Conservation (phyloP, 2,329 filamentous ascomycete species). For the Biscogniauxia mediterranea region DNA sequence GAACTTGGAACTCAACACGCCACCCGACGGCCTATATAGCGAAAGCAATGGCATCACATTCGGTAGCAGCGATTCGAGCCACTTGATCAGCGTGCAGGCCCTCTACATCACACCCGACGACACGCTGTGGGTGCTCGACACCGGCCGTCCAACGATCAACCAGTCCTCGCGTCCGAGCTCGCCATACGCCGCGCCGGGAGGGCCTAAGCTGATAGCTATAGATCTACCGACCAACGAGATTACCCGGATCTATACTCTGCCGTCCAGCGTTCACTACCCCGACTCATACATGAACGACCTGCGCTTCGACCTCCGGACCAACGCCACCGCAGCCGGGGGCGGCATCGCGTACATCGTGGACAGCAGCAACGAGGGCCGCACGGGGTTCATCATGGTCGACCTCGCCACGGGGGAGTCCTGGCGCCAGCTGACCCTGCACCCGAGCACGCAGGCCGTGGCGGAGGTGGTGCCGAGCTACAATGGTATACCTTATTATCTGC, state of each 20-base stretch:
- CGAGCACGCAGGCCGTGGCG: conserved; percentile 26
- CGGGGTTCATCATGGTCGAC: conserved; percentile 45
- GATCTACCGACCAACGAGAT: conserved; percentile 38
- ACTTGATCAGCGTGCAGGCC: conserved; percentile 44
- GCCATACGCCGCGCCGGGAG: conserved; percentile 43
- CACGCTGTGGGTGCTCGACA: conserved; percentile 45
- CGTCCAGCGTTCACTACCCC: conserved; percentile 40
- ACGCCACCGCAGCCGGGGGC: conserved; percentile 36
- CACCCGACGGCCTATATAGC: conserved; percentile 25
- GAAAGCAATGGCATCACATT: conserved; percentile 41
- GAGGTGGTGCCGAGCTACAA: conserved; percentile 35
- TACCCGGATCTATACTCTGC: conserved; percentile 41
- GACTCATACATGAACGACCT: conserved; percentile 47
- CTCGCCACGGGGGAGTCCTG: conserved; percentile 40
- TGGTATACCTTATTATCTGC: conserved; percentile 33
- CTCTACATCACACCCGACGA: conserved; percentile 44
- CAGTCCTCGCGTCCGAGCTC: conserved; percentile 36
- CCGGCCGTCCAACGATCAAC: conserved; percentile 42
- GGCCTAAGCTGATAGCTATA: conserved; percentile 44
- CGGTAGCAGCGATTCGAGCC: conserved; percentile 40
- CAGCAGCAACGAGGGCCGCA: conserved; percentile 43
- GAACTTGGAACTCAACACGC: conserved; percentile 36
- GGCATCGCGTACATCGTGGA: conserved; percentile 47
- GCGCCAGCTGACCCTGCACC: conserved; percentile 36
- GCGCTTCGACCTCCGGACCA: conserved; percentile 43